phyloP scores from a whole-genome alignment of 192 early-diverging fungal species.

The Diversispora eburnea region DNA sequence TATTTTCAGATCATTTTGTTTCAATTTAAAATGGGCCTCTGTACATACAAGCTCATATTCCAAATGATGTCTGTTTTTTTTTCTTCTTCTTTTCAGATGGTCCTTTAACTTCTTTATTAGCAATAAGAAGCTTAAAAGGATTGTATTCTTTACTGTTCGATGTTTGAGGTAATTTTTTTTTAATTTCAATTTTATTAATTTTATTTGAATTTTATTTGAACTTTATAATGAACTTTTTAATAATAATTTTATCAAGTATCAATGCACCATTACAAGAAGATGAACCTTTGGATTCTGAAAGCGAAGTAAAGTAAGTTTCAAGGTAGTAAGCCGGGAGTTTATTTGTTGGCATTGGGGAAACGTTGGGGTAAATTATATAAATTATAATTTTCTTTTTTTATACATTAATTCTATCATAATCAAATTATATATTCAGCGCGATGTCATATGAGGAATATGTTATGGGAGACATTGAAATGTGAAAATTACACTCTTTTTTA shows the following conservation, averaged over 20 bases:
- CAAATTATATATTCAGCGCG: constrained; percentile 26
- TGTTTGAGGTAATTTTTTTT: constrained; percentile 73
- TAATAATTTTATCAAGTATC: constrained; percentile 34
- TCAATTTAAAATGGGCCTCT: constrained; percentile 21
- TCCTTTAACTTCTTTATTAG: constrained; percentile 98
- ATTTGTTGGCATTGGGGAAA: no score
- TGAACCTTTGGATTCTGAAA: constrained; percentile 36
- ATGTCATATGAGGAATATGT: constrained; percentile 63
- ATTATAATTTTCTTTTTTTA: constrained; percentile 21
- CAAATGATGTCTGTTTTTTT: constrained; percentile 1
- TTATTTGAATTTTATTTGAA: background rate
- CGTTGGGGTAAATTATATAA: background rate
- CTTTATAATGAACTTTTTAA: background rate
- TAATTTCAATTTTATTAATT: background rate
- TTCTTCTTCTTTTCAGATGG: constrained; percentile 57
- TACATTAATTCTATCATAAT: constrained; percentile 13
- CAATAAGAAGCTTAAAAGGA: constrained; percentile 85
- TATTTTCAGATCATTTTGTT: constrained; percentile 19
- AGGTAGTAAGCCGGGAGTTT: no score
- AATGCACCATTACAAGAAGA: constrained; percentile 56
- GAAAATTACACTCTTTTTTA: background rate
- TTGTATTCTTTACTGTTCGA: constrained; percentile 88
- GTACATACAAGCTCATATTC: constrained; percentile 11
- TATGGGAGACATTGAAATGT: constrained; percentile 63
- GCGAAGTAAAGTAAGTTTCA: constrained; percentile 24